Base-by-base conservation (phyloP, 1,284 basidiomycete genomes). In the Ustilago xerochloae region DNA sequence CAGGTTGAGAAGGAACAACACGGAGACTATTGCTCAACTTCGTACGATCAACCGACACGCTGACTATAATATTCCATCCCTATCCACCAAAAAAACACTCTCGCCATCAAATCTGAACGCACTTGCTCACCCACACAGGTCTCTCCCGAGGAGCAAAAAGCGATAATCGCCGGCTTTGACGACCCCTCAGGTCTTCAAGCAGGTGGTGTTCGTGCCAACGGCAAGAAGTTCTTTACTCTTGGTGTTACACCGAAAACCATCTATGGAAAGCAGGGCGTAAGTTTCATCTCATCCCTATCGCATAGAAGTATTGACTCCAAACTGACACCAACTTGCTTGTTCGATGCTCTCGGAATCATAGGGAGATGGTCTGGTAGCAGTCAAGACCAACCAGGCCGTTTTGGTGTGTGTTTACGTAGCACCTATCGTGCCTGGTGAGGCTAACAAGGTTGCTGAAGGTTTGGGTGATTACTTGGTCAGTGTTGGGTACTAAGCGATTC, bases 361-460 rank as follows among this genome's bases (percentile, higher is more conserved):
- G 93, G 89, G 88, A 28, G 90, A 93, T 84, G 96, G 95, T 2
- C 88, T 88, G 62, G 87, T 94, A 66, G 83, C 95, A 70, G 91
- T 93, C 63, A 93, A 93, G 88, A 97, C 94, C 26, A 92, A 89
- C 77, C 92, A 94, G 83, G 93, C 93, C 4, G 88, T 97, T 68
- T 88, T 98, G 62, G 90, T 98, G 24, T 89, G 90, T 13, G 90
- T 91, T 80, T 97, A 97, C 86, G 74, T 78, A 0, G 87, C 88
- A 26, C 93, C 93, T 0, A 86, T 85, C 38, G 82, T 86, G 26
- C 91, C 91, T 2, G 83, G 87, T 39, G 93, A 97, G 83, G 88
- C 89, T 24, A 92, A 90, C 47, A 85, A 89, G 20, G 81, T 93
- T 30, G 92, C 93, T 28, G 90, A 93, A 85, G 86, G 84, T 24